Conservation (phyloP, 164 flowering plant species). For the Aristolochia contorta region DNA sequence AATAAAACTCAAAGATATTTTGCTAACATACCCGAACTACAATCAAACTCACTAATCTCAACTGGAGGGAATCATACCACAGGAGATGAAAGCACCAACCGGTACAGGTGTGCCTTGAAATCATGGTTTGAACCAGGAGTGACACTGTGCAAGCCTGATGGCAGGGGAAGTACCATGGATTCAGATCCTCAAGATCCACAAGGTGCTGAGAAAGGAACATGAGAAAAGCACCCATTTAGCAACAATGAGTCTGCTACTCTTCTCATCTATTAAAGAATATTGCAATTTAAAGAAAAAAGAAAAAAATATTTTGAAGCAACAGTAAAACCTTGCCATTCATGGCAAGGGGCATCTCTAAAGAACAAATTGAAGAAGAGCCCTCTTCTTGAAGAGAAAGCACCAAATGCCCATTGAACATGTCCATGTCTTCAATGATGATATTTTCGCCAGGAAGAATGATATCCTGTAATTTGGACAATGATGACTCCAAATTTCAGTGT, state of each 20-base stretch:
- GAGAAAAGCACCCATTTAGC: neutral
- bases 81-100: slow-evolving; percentile 83
- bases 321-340: slow-evolving; percentile 34
- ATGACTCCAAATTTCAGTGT: no score
- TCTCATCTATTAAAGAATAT: no score
- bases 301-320: neutral
- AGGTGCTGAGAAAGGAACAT: slow-evolving; percentile 37
- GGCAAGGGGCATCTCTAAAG: slow-evolving; percentile 57
- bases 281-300: neutral
- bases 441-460: slow-evolving; percentile 53
- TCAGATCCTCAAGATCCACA: slow-evolving; percentile 43
- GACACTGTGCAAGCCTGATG: slow-evolving; percentile 45
- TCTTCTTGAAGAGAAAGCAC: slow-evolving; percentile 59
- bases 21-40: neutral
- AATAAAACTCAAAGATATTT: neutral
- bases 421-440: slow-evolving; percentile 67
- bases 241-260: slow-evolving; percentile 40
- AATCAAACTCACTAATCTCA: neutral
- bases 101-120: slow-evolving; percentile 54
- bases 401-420: slow-evolving; percentile 64
- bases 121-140: slow-evolving; percentile 88
- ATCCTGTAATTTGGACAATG: slow-evolving; percentile 24
- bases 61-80: slow-evolving; percentile 48
- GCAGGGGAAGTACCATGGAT: slow-evolving; percentile 85
- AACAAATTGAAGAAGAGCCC: slow-evolving; percentile 53